Base-by-base conservation (phyloP, 164 flowering plant genomes). In the Umbilicus rupestris region DNA sequence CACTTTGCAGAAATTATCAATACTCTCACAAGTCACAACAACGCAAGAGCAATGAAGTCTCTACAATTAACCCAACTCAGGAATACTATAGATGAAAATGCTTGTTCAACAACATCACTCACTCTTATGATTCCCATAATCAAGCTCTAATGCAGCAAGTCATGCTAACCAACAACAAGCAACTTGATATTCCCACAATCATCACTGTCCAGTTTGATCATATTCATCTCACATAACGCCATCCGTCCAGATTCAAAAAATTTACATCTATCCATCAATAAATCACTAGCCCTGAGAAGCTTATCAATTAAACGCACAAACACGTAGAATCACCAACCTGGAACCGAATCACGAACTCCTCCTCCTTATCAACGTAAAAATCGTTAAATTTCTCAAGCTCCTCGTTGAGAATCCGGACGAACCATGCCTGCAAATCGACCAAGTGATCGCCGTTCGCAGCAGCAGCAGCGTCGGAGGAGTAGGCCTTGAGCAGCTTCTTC, bases 351-450 rank as follows among this genome's bases (percentile, higher is more conserved):
- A 89, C 78, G 67, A 87, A 86, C 11, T 87, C 93, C 59, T 86
- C 92, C 81, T 87, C 96, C 72, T 85, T 87, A 69, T 87, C 91
- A 47, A 89, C 89, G 62, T 85, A 89, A 71, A 89, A 89, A 77
- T 89, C 93, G 68, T 89, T 87, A 74, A 89, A 84, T 73, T 89
- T 89, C 2, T 89, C 93, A 24, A 89, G 83, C 72, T 89, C 93
- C 64, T 83, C 84, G 26, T 81, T 84, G 37, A 89, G 78, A 63
- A 87, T 80, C 52, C 82, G 67, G 16, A 89, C 82, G 50, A 89
- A 89, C 89, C 92, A 84, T 2, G 78, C 82, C 17, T 87, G 82
- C 16, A 85, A 79, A 35, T 75, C 78, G 12, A 55, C 69, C 75
- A 71, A 19, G 0, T 73, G 57, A 29, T 66, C 39, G 55, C 28